These are phyloP conservation scores for Kwoniella sp. DNA, from an alignment of 768 basidiomycete genomes.

Conservation along the genomic window DNA sequence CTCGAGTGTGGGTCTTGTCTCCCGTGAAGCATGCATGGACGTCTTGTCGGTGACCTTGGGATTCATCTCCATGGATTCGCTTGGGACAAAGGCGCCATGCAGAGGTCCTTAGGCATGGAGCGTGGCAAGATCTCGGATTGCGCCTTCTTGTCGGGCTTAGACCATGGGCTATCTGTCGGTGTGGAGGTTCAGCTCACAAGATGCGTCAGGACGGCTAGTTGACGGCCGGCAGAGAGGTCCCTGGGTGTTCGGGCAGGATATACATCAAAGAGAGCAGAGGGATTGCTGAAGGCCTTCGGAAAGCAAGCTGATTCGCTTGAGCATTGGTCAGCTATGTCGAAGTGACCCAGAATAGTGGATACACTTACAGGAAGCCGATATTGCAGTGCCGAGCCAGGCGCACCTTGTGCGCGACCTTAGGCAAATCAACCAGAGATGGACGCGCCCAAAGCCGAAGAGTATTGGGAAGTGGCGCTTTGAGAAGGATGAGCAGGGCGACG, in stretches of 20 bases:
- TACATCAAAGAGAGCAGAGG: conserved; percentile 63
- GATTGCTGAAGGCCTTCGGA: conserved; percentile 59
- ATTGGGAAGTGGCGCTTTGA: conserved; percentile 30
- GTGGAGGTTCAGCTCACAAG: not conserved
- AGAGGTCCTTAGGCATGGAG: conserved; percentile 63
- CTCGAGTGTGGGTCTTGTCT: conserved; percentile 24
- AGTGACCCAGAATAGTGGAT: conserved; percentile 6
- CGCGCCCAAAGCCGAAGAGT: conserved; percentile 77
- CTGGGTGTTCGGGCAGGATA: conserved; percentile 62
- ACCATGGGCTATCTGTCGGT: conserved; percentile 61
- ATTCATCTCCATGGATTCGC: conserved; percentile 58
- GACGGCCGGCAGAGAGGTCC: conserved; percentile 16
- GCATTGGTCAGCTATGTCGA: conserved; percentile 44
- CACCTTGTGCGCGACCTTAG: conserved; percentile 68
- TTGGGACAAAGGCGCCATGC: conserved; percentile 61
- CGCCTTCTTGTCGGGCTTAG: conserved; percentile 62
- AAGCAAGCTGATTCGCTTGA: conserved; percentile 44
- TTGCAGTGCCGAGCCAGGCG: conserved; percentile 57
- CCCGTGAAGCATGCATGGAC: conserved; percentile 50
- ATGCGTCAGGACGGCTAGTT: too few species aligned
- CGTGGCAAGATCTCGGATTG: conserved; percentile 59
- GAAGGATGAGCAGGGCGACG: conserved; percentile 7
- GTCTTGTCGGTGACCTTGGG: conserved; percentile 56
- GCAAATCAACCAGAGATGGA: conserved; percentile 82
- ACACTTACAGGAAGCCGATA: conserved; percentile 59